Percentiles rank a stretch among this genome's conserved stretches.
These are phyloP conservation scores for Styphnolobium japonicum DNA, from an alignment of 306 rosid species.

Conservation along the genomic window DNA sequence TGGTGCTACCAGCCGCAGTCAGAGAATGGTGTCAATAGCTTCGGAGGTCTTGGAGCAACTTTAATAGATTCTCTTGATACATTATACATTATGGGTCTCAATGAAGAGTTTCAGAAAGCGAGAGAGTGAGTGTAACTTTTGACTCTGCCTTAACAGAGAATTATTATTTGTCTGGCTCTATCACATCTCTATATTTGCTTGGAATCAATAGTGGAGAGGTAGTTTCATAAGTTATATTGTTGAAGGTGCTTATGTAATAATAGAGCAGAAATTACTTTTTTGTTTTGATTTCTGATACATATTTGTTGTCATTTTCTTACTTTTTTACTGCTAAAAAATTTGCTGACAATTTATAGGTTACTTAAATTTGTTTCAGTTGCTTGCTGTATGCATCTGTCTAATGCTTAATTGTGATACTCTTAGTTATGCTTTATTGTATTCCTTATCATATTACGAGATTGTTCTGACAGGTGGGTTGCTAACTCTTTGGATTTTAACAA, in stretches of 20 bases:
- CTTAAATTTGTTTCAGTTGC: constrained; percentile 2
- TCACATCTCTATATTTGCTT: constrained; percentile 1
- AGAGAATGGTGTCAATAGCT: constrained; percentile 88
- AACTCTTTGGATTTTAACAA: constrained; percentile 87
- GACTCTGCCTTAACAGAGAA: neutral
- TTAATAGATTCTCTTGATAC: constrained; percentile 94
- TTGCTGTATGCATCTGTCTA: neutral
- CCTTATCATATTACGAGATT: constrained; percentile 13
- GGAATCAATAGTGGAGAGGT: neutral
- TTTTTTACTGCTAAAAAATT: neutral
- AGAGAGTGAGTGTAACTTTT: constrained; percentile 73
- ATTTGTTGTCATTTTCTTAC: neutral
- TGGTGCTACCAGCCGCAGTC: constrained; percentile 79
- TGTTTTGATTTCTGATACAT: constrained; percentile 17
- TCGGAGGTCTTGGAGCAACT: constrained; percentile 99
- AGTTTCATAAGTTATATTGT: constrained; percentile 14
- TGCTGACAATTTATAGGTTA: neutral
- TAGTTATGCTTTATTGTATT: constrained; percentile 15
- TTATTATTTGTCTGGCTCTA: neutral
- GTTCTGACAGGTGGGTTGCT: constrained; percentile 86
- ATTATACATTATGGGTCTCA: constrained; percentile 90
- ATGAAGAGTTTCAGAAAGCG: constrained; percentile 83
- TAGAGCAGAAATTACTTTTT: constrained; percentile 2
- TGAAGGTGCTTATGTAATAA: neutral
- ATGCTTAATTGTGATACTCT: constrained; percentile 13